These are phyloP conservation scores for Claviceps sp. DNA, from an alignment of 2,329 filamentous ascomycete genomes.

Conservation along the genomic window DNA sequence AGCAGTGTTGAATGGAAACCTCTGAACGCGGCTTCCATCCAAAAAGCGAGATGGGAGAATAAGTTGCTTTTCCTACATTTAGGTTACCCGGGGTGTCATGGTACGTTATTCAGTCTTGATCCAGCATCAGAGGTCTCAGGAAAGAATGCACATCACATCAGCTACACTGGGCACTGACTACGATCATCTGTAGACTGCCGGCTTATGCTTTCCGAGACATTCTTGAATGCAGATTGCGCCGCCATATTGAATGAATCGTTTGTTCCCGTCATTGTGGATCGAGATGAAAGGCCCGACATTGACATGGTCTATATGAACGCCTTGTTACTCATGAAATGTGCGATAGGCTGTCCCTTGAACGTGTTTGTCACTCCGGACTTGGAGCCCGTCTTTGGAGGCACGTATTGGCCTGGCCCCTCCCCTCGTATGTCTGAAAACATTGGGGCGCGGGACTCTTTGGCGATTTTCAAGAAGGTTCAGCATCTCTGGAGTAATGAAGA, in stretches of 20 bases:
- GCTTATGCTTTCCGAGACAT: slow-evolving; percentile 87
- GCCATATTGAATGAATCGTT: slow-evolving; percentile 74
- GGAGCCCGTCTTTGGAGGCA: slow-evolving; percentile 89
- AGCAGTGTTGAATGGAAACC: slow-evolving; percentile 90
- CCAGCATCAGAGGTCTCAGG: background rate
- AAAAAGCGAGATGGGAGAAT: slow-evolving; percentile 69
- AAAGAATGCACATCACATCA: background rate
- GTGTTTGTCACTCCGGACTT: slow-evolving; percentile 92
- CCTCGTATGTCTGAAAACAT: slow-evolving; percentile 27
- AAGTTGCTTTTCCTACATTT: slow-evolving; percentile 88
- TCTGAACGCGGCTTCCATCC: slow-evolving; percentile 64
- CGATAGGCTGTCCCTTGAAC: slow-evolving; percentile 88
- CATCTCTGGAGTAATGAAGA: slow-evolving; percentile 73
- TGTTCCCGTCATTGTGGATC: slow-evolving; percentile 83
- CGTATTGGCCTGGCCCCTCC: slow-evolving; percentile 79
- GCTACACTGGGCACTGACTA: slow-evolving; percentile 9
- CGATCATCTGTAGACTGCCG: slow-evolving; percentile 49
- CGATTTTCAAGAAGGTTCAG: slow-evolving; percentile 67
- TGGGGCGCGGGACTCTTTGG: slow-evolving; percentile 49
- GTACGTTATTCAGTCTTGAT: slow-evolving; percentile 35
- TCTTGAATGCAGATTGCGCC: slow-evolving; percentile 71
- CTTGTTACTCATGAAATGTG: slow-evolving; percentile 80
- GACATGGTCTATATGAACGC: slow-evolving; percentile 99
- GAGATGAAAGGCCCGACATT: slow-evolving; percentile 86
- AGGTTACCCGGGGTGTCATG: slow-evolving; percentile 90